Evolutionary conservation across 257 asterid species (phyloP).

Genomic region (Perilla frutescens): DNA sequence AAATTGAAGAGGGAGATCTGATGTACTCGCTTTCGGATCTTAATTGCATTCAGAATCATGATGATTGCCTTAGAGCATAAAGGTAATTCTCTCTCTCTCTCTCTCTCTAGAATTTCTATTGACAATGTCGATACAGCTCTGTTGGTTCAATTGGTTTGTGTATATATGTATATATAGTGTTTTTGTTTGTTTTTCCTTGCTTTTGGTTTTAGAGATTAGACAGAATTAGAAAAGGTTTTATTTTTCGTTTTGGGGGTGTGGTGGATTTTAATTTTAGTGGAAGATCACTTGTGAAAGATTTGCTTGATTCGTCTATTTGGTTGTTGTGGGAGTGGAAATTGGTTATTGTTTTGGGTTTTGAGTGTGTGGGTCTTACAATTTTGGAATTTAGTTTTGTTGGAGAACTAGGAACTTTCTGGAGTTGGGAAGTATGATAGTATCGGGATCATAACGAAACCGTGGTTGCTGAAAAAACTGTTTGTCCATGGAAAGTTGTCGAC

Average conservation of each 20-base stretch:
- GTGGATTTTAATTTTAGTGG: background rate
- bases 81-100: conserved; percentile 40
- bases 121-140: conserved; percentile 19
- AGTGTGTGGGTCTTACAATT: background rate
- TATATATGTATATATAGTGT: background rate
- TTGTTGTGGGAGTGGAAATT: conserved; percentile 22
- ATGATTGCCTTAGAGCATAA: conserved; percentile 76
- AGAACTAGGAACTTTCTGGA: background rate
- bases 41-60: conserved; percentile 54
- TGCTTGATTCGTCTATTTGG: conserved; percentile 4
- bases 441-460: background rate
- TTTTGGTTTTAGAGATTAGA: background rate
- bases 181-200: conserved; percentile 5
- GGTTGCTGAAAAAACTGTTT: background rate
- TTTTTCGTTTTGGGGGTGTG: background rate
- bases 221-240: background rate
- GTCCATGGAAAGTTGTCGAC: background rate
- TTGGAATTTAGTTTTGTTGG: background rate
- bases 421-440: background rate
- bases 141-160: conserved; percentile 20
- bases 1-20: conserved; percentile 74
- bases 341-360: conserved; percentile 17
- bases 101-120: background rate
- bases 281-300: conserved; percentile 1
- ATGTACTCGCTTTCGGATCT: conserved; percentile 82